Conservation (phyloP, 2,329 filamentous ascomycete genomes). For the Byssoonygena ceratinophila region DNA sequence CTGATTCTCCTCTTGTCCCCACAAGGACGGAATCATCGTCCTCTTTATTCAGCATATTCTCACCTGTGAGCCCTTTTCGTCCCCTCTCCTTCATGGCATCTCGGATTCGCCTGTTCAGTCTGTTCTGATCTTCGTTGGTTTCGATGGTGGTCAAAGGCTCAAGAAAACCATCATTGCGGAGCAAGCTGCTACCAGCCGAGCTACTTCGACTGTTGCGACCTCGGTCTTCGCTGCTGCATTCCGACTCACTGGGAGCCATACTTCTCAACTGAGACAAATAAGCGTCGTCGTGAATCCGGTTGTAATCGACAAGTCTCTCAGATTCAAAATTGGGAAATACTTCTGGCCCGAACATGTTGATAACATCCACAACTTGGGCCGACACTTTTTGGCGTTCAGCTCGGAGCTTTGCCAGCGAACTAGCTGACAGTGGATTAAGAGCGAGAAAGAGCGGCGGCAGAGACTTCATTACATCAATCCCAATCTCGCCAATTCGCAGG, state of each 20-base stretch:
- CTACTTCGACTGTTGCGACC: constrained; percentile 6
- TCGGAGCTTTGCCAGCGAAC: constrained; percentile 63
- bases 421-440: constrained; percentile 62
- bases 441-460: constrained; percentile 67
- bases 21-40: no score
- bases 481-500: constrained; percentile 75
- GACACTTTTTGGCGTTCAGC: constrained; percentile 57
- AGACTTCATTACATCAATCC: constrained; percentile 85
- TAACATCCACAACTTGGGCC: constrained; percentile 63
- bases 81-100: constrained; percentile 62
- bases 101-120: constrained; percentile 51
- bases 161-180: background rate
- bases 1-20: background rate
- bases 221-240: constrained; percentile 9
- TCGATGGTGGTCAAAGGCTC: constrained; percentile 8
- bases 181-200: background rate
- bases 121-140: background rate
- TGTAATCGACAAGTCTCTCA: constrained; percentile 42
- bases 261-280: constrained; percentile 15
- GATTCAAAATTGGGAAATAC: constrained; percentile 78
- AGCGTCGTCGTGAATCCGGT: constrained; percentile 21
- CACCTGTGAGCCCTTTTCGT: constrained; percentile 40
- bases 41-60: constrained; percentile 8
- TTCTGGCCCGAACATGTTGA: constrained; percentile 77
- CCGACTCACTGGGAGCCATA: constrained; percentile 10